A percentile compares a stretch with the other conserved stretches of the same genome.
These are phyloP conservation scores for Lycium ferocissimum DNA, from an alignment of 257 asterid genomes.

Conservation along the genomic window DNA sequence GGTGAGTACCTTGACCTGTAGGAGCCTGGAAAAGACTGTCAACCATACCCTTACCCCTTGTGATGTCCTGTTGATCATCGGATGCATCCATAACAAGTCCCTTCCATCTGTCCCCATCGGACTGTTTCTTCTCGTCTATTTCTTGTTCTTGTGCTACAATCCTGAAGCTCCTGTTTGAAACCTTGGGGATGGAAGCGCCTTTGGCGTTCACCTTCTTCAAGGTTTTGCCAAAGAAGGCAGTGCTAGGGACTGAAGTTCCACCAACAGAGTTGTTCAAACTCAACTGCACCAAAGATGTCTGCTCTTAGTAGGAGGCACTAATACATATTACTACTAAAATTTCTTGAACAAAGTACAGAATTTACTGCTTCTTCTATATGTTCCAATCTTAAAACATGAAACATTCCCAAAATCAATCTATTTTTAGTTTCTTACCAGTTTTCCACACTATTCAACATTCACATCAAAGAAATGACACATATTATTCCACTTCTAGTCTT, in stretches of 20 bases:
- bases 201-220: slow-evolving; percentile 53
- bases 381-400: neutral
- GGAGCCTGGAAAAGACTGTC: slow-evolving; percentile 83
- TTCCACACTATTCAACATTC: neutral
- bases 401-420: neutral
- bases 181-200: slow-evolving; percentile 37
- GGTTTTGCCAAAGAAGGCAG: slow-evolving; percentile 60
- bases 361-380: no score
- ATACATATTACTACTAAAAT: neutral
- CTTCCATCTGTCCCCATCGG: slow-evolving; percentile 63
- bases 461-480: neutral
- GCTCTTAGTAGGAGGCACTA: neutral
- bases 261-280: slow-evolving; percentile 55
- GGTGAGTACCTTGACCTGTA: slow-evolving; percentile 69
- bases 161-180: slow-evolving; percentile 47
- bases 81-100: slow-evolving; percentile 65
- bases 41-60: slow-evolving; percentile 83
- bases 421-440: neutral
- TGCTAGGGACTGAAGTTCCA: slow-evolving; percentile 49
- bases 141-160: slow-evolving; percentile 47
- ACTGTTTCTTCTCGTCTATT: slow-evolving; percentile 51
- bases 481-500: neutral
- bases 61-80: slow-evolving; percentile 84
- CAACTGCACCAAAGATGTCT: slow-evolving; percentile 47
- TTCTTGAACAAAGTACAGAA: neutral